Conservation (phyloP, 2,329 filamentous ascomycete genomes). For the Colletotrichum orchidophilum region DNA sequence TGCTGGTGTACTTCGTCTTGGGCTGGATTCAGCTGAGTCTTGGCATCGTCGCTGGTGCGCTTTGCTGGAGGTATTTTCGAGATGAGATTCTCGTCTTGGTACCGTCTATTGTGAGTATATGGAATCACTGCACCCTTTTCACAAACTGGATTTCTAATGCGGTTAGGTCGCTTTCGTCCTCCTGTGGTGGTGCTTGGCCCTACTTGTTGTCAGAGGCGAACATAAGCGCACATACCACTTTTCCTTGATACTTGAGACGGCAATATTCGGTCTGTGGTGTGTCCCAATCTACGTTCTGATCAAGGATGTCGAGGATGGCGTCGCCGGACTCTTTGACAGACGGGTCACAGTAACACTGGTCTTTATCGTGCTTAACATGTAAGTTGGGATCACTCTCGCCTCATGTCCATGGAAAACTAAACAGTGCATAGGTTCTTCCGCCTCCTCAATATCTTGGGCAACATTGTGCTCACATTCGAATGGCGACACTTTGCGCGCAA, state of each 20-base stretch:
- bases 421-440: conserved; percentile 45
- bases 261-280: conserved; percentile 45
- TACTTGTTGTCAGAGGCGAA: conserved; percentile 46
- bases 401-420: conserved; percentile 13
- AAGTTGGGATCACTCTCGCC: conserved; percentile 34
- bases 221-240: conserved; percentile 50
- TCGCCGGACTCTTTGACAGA: conserved; percentile 11
- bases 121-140: background rate
- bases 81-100: conserved; percentile 42
- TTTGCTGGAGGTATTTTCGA: conserved; percentile 51
- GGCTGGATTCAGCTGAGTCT: conserved; percentile 50
- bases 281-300: conserved; percentile 36
- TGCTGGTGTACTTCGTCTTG: conserved; percentile 49
- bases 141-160: background rate
- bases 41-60: conserved; percentile 45
- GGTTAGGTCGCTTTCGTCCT: conserved; percentile 48
- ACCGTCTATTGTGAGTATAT: conserved; percentile 46
- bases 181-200: conserved; percentile 44
- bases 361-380: conserved; percentile 51
- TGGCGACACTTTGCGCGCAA: conserved; percentile 50
- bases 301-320: conserved; percentile 29
- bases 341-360: conserved; percentile 42
- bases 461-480: conserved; percentile 47
- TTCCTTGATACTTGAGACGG: conserved; percentile 47
- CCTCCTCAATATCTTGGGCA: conserved; percentile 50